Evolutionary conservation across 768 basidiomycete species (phyloP).

Genomic region (Leccinum subgranulosum): DNA sequence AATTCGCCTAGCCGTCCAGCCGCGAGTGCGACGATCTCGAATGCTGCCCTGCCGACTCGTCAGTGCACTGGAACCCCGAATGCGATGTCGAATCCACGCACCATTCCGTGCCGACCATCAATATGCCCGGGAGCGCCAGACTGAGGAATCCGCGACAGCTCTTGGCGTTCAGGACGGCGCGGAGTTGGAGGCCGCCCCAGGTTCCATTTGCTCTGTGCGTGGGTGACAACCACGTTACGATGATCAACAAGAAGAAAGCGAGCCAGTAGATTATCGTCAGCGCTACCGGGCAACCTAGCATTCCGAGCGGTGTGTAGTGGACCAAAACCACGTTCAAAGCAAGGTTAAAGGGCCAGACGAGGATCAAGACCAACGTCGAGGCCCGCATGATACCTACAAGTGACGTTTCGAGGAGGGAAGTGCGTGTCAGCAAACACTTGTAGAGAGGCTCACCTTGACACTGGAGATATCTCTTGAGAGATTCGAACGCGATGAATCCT

Average conservation of each 20-base stretch:
- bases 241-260: constrained; percentile 53
- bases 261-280: constrained; percentile 70
- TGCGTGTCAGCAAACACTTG: background rate
- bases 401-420: background rate
- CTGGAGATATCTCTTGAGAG: constrained; percentile 75
- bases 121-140: constrained; percentile 71
- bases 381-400: constrained; percentile 68
- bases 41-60: constrained; percentile 57
- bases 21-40: constrained; percentile 77
- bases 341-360: constrained; percentile 66
- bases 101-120: constrained; percentile 84
- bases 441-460: constrained; percentile 55
- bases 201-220: constrained; percentile 54
- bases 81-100: constrained; percentile 26
- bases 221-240: constrained; percentile 49
- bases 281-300: constrained; percentile 66
- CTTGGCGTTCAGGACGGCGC: constrained; percentile 41
- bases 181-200: constrained; percentile 58
- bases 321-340: constrained; percentile 58
- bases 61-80: background rate
- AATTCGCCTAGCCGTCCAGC: constrained; percentile 69
- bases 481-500: constrained; percentile 73
- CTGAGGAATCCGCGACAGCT: constrained; percentile 58
- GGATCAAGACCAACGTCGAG: constrained; percentile 60
- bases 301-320: constrained; percentile 58